Conservation (phyloP, 352 stramenopile species). For the Phytophthora vignae region DNA sequence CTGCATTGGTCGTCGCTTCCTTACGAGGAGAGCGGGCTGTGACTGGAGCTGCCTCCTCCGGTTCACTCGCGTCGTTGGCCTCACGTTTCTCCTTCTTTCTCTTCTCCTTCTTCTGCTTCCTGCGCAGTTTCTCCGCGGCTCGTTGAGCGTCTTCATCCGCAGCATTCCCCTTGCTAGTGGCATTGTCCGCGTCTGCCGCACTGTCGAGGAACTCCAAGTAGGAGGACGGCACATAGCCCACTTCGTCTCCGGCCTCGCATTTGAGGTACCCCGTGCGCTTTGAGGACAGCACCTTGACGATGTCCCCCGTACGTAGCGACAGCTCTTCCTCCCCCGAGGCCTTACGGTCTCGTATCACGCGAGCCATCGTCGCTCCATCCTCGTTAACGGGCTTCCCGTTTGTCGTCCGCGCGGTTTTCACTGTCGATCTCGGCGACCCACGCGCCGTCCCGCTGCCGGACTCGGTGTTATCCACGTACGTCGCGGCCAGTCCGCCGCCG, state of each 20-base stretch:
- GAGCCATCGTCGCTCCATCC: conserved; percentile 48
- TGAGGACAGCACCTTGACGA: conserved; percentile 77
- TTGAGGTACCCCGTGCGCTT: conserved; percentile 88
- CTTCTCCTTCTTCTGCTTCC: conserved; percentile 71
- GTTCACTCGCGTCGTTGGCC: conserved; percentile 42
- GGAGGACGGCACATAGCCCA: conserved; percentile 84
- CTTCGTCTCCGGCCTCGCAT: conserved; percentile 74
- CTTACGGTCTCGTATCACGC: conserved; percentile 79
- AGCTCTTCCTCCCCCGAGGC: conserved; percentile 81
- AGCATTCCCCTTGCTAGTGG: conserved; percentile 6
- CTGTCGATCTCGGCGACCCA: conserved; percentile 27
- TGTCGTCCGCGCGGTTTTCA: conserved; percentile 22
- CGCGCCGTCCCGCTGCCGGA: conserved; percentile 29
- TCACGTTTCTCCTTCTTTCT: conserved; percentile 54
- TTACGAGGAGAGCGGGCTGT: conserved; percentile 53
- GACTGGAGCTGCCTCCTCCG: conserved; percentile 37
- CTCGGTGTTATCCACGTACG: conserved; percentile 72
- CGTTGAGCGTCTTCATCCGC: conserved; percentile 36
- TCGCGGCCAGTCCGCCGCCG: conserved; percentile 26
- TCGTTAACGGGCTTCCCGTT: conserved; percentile 27
- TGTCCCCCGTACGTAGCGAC: conserved; percentile 61
- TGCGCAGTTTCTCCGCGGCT: conserved; percentile 62
- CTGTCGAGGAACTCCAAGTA: conserved; percentile 87
- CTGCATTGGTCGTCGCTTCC: conserved; percentile 37
- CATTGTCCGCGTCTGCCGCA: conserved; percentile 17